Base-by-base conservation (phyloP, 2,329 filamentous ascomycete genomes). In the Hymenoscyphus occultus region DNA sequence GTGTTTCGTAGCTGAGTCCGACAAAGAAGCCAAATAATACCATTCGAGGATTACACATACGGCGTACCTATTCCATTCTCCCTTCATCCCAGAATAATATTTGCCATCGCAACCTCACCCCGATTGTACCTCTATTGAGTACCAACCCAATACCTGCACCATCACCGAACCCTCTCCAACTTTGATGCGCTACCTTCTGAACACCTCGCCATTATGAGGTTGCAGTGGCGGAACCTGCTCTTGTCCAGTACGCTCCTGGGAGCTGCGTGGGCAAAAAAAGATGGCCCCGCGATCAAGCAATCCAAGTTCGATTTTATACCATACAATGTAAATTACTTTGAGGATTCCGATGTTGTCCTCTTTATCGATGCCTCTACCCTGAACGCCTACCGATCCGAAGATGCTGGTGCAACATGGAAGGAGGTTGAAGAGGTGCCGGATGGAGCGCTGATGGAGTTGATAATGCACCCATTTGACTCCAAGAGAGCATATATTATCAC, bases 401-500 rank as follows among this genome's bases (percentile, higher is more conserved):
- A 98, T 79, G 93, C 91, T 48, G 96, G 95, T 70, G 85, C 85
- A 71, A 85, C 81, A 57, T 99, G 95, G 94, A 79, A 85, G 56
- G 80, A 79, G 67, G 80, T 94, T 68, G 78, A 86, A 35, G 85
- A 82, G 58, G 82, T 93, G 64, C 85, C 87, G 28, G 84, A 88
- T 63, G 86, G 87, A 63, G 80, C 84, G 69, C 84, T 87, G 14
- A 76, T 83, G 66, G 80, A 86, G 68, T 82, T 98, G 60, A 78
- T 86, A 72, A 88, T 91, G 81, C 94, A 97, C 78, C 87, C 90
- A 2, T 92, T 85, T 77, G 90, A 98, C 75, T 81, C 86, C 62
- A 83, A 89, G 68, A 88, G 90, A 62, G 96, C 95, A 35, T 94
- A 95, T 70, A 86, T 93, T 64, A 77, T 97, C 65, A 93, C 92